Evolutionary conservation across 2,329 filamentous ascomycete genomes (phyloP).

Genomic region (Colletotrichum spinosum): DNA sequence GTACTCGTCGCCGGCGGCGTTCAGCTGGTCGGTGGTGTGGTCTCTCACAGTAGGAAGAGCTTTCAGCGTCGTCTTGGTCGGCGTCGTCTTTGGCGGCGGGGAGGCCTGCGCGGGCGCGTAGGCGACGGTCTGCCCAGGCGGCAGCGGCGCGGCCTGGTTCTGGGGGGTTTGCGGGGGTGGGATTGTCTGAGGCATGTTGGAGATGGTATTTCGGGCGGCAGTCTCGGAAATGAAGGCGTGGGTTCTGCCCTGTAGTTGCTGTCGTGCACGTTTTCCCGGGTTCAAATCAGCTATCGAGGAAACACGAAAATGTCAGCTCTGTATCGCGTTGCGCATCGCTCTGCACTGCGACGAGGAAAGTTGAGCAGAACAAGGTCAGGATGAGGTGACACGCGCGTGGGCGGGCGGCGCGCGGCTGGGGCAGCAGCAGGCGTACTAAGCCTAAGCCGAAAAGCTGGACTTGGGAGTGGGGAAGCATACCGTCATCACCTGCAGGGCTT

Average conservation of each 20-base stretch:
- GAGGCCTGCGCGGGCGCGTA: conserved; percentile 54
- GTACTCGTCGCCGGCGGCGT: conserved; percentile 91
- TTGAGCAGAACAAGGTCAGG: neutral
- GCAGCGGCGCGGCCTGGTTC: conserved; percentile 59
- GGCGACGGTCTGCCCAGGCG: conserved; percentile 52
- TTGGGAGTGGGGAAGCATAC: conserved; percentile 66
- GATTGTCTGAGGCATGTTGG: conserved; percentile 51
- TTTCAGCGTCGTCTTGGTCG: conserved; percentile 87
- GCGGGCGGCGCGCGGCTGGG: conserved; percentile 27
- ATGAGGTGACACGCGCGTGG: conserved; percentile 46
- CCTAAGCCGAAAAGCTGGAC: conserved; percentile 43
- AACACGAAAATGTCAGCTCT: conserved; percentile 42
- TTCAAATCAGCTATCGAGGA: conserved; percentile 58
- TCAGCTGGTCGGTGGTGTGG: conserved; percentile 96
- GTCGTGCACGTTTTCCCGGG: conserved; percentile 68
- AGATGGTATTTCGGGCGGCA: conserved; percentile 64
- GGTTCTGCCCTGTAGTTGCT: conserved; percentile 69
- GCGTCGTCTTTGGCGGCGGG: conserved; percentile 82
- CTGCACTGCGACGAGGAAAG: conserved; percentile 44
- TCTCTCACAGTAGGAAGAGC: conserved; percentile 95
- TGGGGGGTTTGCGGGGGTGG: conserved; percentile 68
- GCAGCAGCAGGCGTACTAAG: conserved; percentile 27
- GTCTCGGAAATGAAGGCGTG: conserved; percentile 67
- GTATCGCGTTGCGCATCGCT: conserved; percentile 39
- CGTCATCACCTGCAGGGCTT: conserved; percentile 72